These are phyloP conservation scores for Jaminaea rosea DNA, from an alignment of 1,284 basidiomycete species.

Conservation along the genomic window DNA sequence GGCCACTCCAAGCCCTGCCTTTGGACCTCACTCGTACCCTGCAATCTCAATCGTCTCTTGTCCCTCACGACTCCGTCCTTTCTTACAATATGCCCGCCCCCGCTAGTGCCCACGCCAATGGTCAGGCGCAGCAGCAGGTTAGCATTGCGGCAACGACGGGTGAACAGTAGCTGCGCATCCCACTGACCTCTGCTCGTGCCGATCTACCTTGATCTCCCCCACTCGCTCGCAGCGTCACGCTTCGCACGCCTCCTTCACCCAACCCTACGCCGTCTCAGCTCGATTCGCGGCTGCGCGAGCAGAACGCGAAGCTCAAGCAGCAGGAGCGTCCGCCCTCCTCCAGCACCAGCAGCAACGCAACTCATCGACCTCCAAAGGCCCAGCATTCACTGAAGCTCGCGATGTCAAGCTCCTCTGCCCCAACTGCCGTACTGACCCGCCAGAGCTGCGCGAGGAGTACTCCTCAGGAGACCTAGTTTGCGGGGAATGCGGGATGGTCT, in stretches of 20 bases:
- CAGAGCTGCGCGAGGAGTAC: conserved; percentile 93
- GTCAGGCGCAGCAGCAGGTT: too few relatives aligned
- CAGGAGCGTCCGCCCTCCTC: neutral
- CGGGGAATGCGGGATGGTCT: conserved; percentile 85
- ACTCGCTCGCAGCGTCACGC: neutral
- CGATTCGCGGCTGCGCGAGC: neutral
- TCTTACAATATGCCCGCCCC: too few relatives aligned
- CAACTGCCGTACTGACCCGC: conserved; percentile 83
- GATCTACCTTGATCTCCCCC: too few relatives aligned
- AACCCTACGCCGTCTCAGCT: neutral
- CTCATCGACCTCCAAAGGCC: neutral
- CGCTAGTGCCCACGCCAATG: too few relatives aligned
- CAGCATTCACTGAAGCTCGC: neutral
- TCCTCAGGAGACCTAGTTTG: conserved; percentile 95
- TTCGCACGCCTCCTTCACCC: neutral
- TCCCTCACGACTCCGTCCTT: too few relatives aligned
- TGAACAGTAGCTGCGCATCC: too few relatives aligned
- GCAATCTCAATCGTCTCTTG: too few relatives aligned
- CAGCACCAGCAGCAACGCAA: too few relatives aligned
- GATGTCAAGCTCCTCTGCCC: conserved; percentile 56
- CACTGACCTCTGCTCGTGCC: too few relatives aligned
- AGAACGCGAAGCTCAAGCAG: neutral
- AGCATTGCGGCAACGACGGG: too few relatives aligned
- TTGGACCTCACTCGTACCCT: too few relatives aligned
- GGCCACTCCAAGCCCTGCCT: too few relatives aligned